Conservation (phyloP, 1,284 basidiomycete species). For the Taiwanofungus camphoratus region DNA sequence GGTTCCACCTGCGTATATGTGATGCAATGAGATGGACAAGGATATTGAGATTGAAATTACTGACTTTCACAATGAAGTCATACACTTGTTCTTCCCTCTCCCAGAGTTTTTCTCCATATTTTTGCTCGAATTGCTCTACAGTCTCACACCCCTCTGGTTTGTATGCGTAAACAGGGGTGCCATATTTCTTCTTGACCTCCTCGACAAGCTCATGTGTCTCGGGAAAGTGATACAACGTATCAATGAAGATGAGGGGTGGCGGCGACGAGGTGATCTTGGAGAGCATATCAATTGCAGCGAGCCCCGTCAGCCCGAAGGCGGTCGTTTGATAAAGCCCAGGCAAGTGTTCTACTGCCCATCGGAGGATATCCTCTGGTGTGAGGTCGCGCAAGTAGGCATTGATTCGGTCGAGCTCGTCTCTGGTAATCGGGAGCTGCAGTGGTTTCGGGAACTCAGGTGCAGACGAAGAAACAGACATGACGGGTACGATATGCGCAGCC, state of each 20-base stretch:
- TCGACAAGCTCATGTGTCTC: conserved; percentile 89
- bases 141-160: conserved; percentile 71
- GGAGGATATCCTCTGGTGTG: conserved; percentile 76
- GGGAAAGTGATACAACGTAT: conserved; percentile 94
- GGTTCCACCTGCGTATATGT: conserved; percentile 83
- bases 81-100: conserved; percentile 85
- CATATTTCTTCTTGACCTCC: conserved; percentile 75
- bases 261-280: conserved; percentile 64
- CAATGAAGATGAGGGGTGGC: conserved; percentile 85
- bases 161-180: conserved; percentile 72
- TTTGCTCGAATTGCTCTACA: conserved; percentile 73
- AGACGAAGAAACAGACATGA: too few relatives aligned
- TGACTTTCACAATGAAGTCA: conserved; percentile 89
- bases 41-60: too few relatives aligned
- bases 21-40: too few relatives aligned
- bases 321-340: conserved; percentile 85
- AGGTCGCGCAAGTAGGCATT: conserved; percentile 70
- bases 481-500: too few relatives aligned
- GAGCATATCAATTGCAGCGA: conserved; percentile 90
- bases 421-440: conserved; percentile 58
- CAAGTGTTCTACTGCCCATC: conserved; percentile 80
- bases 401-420: conserved; percentile 58
- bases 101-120: conserved; percentile 85
- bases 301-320: conserved; percentile 89
- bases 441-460: conserved; percentile 36